phyloP scores from a whole-genome alignment of 768 basidiomycete species.

The Dioszegia crocea region DNA sequence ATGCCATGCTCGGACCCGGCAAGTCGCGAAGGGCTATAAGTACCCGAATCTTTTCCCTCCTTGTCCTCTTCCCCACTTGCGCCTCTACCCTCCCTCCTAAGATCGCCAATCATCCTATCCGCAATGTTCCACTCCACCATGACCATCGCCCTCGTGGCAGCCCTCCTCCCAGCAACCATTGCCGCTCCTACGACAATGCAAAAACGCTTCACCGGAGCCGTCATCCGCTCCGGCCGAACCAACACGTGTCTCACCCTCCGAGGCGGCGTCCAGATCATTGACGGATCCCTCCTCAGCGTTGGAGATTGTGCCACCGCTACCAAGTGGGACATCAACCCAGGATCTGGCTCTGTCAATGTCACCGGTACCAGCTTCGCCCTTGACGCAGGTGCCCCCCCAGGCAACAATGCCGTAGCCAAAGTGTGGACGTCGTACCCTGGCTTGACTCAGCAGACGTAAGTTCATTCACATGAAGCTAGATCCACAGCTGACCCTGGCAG shows the following conservation, averaged over 20 bases:
- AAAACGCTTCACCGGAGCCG: not conserved
- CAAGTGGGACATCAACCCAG: conserved; percentile 22
- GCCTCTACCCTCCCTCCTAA: not conserved
- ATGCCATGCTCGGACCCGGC: too few species aligned
- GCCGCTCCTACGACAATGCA: not conserved
- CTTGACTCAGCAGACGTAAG: conserved; percentile 21
- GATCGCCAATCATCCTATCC: not conserved
- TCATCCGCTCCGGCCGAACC: conserved; percentile 2
- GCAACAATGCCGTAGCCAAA: conserved; percentile 23
- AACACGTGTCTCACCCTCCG: conserved; percentile 4
- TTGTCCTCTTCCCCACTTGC: not conserved
- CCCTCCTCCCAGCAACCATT: not conserved
- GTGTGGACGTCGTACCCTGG: conserved; percentile 32
- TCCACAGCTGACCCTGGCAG: not conserved
- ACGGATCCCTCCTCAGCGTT: conserved; percentile 4
- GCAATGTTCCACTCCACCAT: not conserved
- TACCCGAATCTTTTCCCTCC: not conserved
- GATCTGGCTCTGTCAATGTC: conserved; percentile 19
- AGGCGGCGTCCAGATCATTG: not conserved
- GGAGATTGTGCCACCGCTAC: conserved; percentile 15
- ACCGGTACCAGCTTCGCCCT: conserved; percentile 23
- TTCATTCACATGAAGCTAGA: not conserved
- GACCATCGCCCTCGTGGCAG: conserved; percentile 8
- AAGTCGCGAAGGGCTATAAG: too few species aligned
- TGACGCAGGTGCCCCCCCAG: conserved; percentile 22